These are phyloP conservation scores for Alternaria viburni DNA, from an alignment of 2,329 filamentous ascomycete genomes.

Conservation along the genomic window DNA sequence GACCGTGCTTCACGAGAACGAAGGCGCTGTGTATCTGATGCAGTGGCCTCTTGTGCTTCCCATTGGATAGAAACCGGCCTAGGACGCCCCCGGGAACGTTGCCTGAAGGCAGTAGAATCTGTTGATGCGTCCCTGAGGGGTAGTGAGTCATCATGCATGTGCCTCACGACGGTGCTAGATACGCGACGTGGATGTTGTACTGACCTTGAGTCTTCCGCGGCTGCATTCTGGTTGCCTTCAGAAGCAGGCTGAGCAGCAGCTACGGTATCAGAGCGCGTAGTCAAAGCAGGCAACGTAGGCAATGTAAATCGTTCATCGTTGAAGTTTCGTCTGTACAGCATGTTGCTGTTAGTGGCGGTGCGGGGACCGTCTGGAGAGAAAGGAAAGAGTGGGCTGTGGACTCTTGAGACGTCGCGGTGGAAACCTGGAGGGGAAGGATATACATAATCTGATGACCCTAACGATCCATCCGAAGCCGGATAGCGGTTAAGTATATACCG, in stretches of 20 bases:
- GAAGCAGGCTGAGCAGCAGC: neutral
- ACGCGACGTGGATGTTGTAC: neutral
- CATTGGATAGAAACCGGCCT: rapidly evolving
- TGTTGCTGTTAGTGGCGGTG: neutral
- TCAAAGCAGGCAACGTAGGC: neutral
- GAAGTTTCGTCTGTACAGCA: neutral
- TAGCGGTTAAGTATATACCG: neutral
- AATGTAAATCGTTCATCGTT: neutral
- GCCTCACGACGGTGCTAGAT: neutral
- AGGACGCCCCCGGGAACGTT: neutral
- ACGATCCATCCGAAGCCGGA: neutral
- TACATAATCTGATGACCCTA: neutral
- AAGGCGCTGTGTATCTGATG: neutral
- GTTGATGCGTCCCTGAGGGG: neutral
- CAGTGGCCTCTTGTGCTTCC: neutral
- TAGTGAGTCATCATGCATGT: neutral
- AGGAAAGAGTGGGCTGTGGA: neutral
- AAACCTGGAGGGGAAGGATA: neutral
- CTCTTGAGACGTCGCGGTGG: neutral
- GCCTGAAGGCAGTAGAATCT: neutral
- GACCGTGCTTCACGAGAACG: neutral
- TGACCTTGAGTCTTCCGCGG: neutral
- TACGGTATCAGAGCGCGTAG: neutral
- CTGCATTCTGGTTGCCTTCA: neutral
- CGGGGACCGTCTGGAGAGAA: neutral